Percentiles rank a stretch among this genome's conserved stretches.
Conservation (phyloP, 441 rosid species). For the Pelargonium myrrhifolium region DNA sequence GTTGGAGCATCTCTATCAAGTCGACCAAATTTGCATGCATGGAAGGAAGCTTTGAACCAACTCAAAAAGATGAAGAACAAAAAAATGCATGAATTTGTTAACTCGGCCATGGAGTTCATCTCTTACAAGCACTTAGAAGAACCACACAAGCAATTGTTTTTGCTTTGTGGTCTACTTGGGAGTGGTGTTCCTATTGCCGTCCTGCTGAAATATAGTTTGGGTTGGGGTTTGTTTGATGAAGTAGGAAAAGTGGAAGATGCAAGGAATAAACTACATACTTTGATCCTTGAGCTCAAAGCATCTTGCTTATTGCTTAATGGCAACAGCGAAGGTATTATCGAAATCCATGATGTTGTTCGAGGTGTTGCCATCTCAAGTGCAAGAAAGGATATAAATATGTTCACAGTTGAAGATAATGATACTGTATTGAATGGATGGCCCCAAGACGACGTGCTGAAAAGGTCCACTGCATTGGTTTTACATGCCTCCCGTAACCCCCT, state of each 20-base stretch:
- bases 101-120: slow-evolving; percentile 15
- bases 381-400: background rate
- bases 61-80: slow-evolving; percentile 1
- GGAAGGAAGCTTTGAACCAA: slow-evolving; percentile 19
- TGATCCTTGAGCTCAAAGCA: slow-evolving; percentile 24
- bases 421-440: background rate
- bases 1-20: too few relatives aligned
- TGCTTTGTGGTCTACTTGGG: slow-evolving; percentile 19
- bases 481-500: background rate
- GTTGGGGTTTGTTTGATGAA: slow-evolving; percentile 22
- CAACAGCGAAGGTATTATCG: slow-evolving; percentile 6
- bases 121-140: slow-evolving; percentile 18
- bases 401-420: background rate
- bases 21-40: slow-evolving; percentile 4
- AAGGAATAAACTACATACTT: slow-evolving; percentile 8
- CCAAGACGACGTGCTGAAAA: background rate
- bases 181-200: background rate
- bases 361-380: slow-evolving; percentile 25
- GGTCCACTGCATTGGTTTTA: background rate
- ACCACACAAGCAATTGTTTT: slow-evolving; percentile 17
- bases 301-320: slow-evolving; percentile 21
- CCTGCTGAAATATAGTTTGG: slow-evolving; percentile 23
- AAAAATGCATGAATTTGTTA: background rate
- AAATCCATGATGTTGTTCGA: slow-evolving; percentile 26
- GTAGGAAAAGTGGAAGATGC: slow-evolving; percentile 20